Evolutionary conservation across 139 green algal species (phyloP), one percentile per base, ranked within the genome.

Genomic region (Spirogloea muscicola): DNA sequence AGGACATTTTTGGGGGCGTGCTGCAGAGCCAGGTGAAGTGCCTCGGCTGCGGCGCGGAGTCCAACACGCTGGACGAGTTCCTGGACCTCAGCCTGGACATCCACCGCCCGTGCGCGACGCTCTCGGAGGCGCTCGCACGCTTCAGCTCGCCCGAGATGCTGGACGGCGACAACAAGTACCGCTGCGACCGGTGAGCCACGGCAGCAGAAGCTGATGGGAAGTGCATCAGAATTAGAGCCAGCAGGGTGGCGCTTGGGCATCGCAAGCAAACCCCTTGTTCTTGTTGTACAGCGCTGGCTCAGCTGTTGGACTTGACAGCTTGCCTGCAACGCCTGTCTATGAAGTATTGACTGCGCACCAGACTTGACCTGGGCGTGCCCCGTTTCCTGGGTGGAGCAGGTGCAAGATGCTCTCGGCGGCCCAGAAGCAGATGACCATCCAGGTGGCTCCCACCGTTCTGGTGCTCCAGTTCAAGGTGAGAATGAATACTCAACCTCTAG

Each of bases 31-130:
- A 96, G 87, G 87, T 97, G 16, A 86, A 90, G 68, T 97, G 93
- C 74, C 72, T 87, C 3, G 79, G 86, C 43, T 95, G 93, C 64
- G 79, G 85, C 3, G 91, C 90, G 58, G 83, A 91, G 68, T 89
- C 74, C 44, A 89, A 87, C 82, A 96, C 84, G 7, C 89, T 85
- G 43, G 93, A 98, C 46, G 84, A 87, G 16, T 96, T 96, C 71
- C 77, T 98, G 72, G 90, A 97, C 85, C 67, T 98, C 21, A 87
- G 59, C n/a, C 80, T 98, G 61, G 93, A 97, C 66, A 86, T 98
- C 29, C 33, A 59, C 36, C 58, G 36, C 29, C 21, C 57, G 13
- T 1, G 6, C 1, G 61, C 40, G 25, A 58, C 51, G 9, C 25
- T 86, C 16, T 29, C 40, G 21, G 18, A 38, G 16, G 82, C 82